These are phyloP conservation scores for Echinochloa phyllopogon DNA, from an alignment of 176 grass and related monocot genomes.

Conservation along the genomic window DNA sequence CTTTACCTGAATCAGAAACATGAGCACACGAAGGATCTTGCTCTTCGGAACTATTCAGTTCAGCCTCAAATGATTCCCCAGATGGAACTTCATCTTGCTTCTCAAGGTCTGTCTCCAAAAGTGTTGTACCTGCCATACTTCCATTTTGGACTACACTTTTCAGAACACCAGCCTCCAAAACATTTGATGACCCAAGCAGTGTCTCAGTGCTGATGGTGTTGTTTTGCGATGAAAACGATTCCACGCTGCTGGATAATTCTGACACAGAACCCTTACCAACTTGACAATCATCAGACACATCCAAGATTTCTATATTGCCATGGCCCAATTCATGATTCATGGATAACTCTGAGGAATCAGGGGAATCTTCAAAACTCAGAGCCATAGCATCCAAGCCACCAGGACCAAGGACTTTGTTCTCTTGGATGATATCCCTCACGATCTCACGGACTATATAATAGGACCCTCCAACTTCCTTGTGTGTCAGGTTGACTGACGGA, in stretches of 20 bases:
- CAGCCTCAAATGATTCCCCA: neutral
- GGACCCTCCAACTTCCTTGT: slow-evolving; percentile 96
- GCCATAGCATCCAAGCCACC: slow-evolving; percentile 72
- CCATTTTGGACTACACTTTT: slow-evolving; percentile 42
- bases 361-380: slow-evolving; percentile 64
- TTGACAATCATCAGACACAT: slow-evolving; percentile 9
- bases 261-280: neutral
- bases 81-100: slow-evolving; percentile 26
- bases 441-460: slow-evolving; percentile 97
- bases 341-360: slow-evolving; percentile 39
- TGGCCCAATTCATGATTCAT: slow-evolving; percentile 32
- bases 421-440: slow-evolving; percentile 93
- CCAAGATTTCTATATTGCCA: slow-evolving; percentile 38
- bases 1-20: slow-evolving; percentile 37
- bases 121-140: neutral
- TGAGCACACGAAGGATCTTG: slow-evolving; percentile 35
- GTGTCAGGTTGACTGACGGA: slow-evolving; percentile 91
- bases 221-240: slow-evolving; percentile 33
- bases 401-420: slow-evolving; percentile 89
- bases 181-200: slow-evolving; percentile 26
- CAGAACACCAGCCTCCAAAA: slow-evolving; percentile 45
- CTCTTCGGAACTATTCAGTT: slow-evolving; percentile 34
- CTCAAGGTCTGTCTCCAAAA: slow-evolving; percentile 36
- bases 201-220: slow-evolving; percentile 35
- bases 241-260: slow-evolving; percentile 21